Evolutionary conservation across 805 yeast genomes (phyloP).

Genomic region (Wickerhamiella cacticola): DNA sequence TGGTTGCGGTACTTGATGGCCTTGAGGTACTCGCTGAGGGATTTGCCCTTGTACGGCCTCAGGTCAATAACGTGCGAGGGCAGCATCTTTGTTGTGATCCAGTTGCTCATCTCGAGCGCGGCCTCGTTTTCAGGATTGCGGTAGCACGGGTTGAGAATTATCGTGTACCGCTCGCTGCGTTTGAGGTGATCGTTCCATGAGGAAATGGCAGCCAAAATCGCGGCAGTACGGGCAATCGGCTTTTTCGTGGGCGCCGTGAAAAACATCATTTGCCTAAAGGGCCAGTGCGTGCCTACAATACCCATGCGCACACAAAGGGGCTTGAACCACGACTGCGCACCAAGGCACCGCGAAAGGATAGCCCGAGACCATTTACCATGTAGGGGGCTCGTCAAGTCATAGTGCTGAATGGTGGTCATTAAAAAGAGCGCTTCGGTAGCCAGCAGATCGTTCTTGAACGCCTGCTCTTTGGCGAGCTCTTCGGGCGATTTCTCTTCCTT

Average conservation of each 20-base stretch:
- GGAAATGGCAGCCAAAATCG: constrained; percentile 31
- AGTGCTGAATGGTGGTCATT: constrained; percentile 31
- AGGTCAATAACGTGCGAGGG: constrained; percentile 34
- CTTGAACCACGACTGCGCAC: constrained; percentile 27
- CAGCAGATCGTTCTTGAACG: constrained; percentile 30
- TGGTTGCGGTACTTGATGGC: constrained; percentile 35
- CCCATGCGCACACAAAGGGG: constrained; percentile 33
- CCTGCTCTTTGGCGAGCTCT: constrained; percentile 22
- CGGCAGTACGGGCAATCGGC: constrained; percentile 35
- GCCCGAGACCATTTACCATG: constrained; percentile 25
- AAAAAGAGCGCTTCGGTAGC: constrained; percentile 34
- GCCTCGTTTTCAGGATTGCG: constrained; percentile 23
- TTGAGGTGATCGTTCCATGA: constrained; percentile 30
- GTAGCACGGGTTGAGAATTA: constrained; percentile 33
- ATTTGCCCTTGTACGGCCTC: constrained; percentile 29
- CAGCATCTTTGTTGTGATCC: constrained; percentile 31
- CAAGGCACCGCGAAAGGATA: constrained; percentile 24
- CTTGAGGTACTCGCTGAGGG: constrained; percentile 31
- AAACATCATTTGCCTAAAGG: constrained; percentile 33
- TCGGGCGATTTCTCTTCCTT: constrained; percentile 22
- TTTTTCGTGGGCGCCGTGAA: constrained; percentile 32
- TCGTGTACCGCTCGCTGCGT: constrained; percentile 26
- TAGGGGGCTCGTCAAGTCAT: constrained; percentile 31
- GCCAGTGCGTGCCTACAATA: constrained; percentile 37
- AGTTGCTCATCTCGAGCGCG: constrained; percentile 31